Evolutionary conservation across 2,329 filamentous ascomycete species (phyloP), one percentile per base, ranked within the genome.

Genomic region (Grosmannia serpens): DNA sequence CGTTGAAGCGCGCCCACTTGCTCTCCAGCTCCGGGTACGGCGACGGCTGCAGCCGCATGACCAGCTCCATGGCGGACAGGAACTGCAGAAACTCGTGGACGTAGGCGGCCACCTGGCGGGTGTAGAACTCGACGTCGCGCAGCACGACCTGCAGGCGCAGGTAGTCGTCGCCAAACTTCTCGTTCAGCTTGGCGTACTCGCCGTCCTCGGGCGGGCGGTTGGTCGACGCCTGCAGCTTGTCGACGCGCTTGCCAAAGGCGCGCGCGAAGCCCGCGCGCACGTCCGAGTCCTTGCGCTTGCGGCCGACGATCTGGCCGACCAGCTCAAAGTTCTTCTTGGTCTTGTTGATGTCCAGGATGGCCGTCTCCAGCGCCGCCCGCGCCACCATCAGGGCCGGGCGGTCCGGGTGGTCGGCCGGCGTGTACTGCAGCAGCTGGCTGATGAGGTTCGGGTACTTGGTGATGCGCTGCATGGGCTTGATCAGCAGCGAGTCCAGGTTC

Each of bases 401-500:
- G 70, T 99, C 94, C 0, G 92, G 91, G 68, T 99, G 94, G 62
- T 91, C 86, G 11, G 79, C 72, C 0, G 89, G 86, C 0, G 92
- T 97, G 59, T 86, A 82, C 62, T 91, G 85, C 27, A 95, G 77
- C 13, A 99, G 77, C 59, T 91, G 85, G 38, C 85, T 83, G 51
- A 99, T 82, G 47, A 99, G 77, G 52, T 96, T 85, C 4, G 91
- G 91, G 68, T 97, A 99, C 67, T 96, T 96, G 38, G 92, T 86
- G 62, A 97, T 86, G 53, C 94, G 84, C 72, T 99, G 94, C 70
- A 95, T 91, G 1, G 94, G 94, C 71, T 99, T 99, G 68, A 99
- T 92, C 24, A 99, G 81, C n/a, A 99, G 77, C 0, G 94, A 95
- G 70, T 96, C 91, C 61, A 99, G 73, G 70, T 95, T 89, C 94